Base-by-base conservation (phyloP, 495 filamentous ascomycete species). In the Thozetella sp. region DNA sequence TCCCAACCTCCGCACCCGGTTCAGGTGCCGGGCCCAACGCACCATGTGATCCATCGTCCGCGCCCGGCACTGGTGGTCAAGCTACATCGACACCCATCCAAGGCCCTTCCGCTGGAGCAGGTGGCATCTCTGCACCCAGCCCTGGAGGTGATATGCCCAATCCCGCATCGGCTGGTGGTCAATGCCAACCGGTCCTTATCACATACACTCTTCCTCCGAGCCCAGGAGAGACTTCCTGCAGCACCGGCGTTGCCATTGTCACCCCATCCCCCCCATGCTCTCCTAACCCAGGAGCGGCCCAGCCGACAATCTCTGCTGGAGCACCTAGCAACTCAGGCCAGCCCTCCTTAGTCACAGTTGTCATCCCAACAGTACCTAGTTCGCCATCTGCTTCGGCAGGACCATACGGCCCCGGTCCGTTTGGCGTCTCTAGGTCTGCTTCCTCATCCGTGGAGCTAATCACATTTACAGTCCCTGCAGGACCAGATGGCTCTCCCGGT, bases 381-480 rank as follows among this genome's bases (percentile, higher is more conserved):
- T n/a, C n/a, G n/a, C n/a, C n/a, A n/a, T n/a, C n/a, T n/a, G n/a
- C n/a, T n/a, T n/a, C n/a, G n/a, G n/a, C n/a, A n/a, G n/a, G n/a
- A n/a, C n/a, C n/a, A n/a, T n/a, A n/a, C n/a, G n/a, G n/a, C n/a
- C 51, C 20, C 30, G 51, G 51, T 37, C 51, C 51, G 19, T 53
- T 40, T 53, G 51, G 51, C 17, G 45, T 48, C 20, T 19, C 9
- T 17, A 48, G 34, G 22, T 54, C 55, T 12, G 25, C 56, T 19
- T 63, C 34, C 13, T 19, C 24, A 9, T 58, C 61, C 25, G 46
- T n/a, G 19, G 25, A 53, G n/a, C 13, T 63, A 20, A 40, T 65
- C 30, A 65, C 63, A 19, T 65, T 56, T 51, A 65, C 63, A 2
- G 53, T 65, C 17, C 43, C 60, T 20, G n/a, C n/a, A n/a, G n/a